phyloP scores from a whole-genome alignment of 2,329 filamentous ascomycete species.

The Pseudophaeomoniella oleicola region DNA sequence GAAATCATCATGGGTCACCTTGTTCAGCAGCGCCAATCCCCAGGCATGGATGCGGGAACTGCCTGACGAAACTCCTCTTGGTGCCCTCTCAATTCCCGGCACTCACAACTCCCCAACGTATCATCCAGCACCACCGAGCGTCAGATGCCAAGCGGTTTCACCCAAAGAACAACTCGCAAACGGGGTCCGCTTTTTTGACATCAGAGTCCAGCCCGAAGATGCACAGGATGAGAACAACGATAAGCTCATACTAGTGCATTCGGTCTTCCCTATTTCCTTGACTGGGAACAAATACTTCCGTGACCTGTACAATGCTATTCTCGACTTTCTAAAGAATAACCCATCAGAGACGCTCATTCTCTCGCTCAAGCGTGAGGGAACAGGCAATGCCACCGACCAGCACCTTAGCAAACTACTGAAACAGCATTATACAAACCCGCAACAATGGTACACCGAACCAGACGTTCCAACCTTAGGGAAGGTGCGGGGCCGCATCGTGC shows the following conservation, averaged over 20 bases:
- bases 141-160: conserved; percentile 76
- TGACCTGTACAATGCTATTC: conserved; percentile 54
- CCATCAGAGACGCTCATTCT: conserved; percentile 73
- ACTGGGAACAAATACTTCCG: conserved; percentile 68
- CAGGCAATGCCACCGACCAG: conserved; percentile 63
- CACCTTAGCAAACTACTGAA: conserved; percentile 62
- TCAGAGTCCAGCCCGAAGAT: conserved; percentile 58
- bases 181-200: conserved; percentile 87
- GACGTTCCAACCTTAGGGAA: conserved; percentile 65
- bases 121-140: conserved; percentile 73
- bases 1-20: conserved; percentile 35
- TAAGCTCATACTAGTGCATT: conserved; percentile 70
- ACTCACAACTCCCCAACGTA: conserved; percentile 90
- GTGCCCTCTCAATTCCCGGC: conserved; percentile 76
- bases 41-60: conserved; percentile 70
- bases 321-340: conserved; percentile 62
- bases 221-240: conserved; percentile 45
- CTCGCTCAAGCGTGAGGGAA: conserved; percentile 81
- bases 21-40: conserved; percentile 59
- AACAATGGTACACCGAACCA: conserved; percentile 66
- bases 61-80: conserved; percentile 55
- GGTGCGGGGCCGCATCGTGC: conserved; percentile 66
- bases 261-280: conserved; percentile 75
- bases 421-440: conserved; percentile 50
- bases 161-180: conserved; percentile 68